Evolutionary conservation across 2,329 filamentous ascomycete genomes (phyloP).

Genomic region (Exophiala calicioides): DNA sequence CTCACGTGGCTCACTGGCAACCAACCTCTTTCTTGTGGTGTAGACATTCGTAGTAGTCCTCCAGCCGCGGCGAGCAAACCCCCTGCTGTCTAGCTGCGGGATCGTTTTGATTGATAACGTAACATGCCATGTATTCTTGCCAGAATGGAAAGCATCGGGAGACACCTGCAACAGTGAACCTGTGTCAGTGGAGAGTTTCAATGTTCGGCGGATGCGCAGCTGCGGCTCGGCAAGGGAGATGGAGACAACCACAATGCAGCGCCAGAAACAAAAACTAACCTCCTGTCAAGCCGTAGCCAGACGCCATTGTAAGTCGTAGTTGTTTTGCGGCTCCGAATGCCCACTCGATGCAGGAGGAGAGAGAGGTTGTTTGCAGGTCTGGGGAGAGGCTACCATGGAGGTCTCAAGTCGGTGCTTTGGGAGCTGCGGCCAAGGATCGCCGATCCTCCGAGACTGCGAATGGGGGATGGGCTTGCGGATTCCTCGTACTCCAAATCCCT

Average conservation of each 20-base stretch:
- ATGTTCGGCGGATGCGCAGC: not conserved
- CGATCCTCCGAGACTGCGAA: too few species aligned
- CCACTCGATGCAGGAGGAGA: conserved; percentile 21
- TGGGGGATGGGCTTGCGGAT: too few species aligned
- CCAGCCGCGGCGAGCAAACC: conserved; percentile 80
- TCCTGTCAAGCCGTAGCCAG: conserved; percentile 57
- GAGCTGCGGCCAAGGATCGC: conserved; percentile 13
- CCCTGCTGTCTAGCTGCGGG: conserved; percentile 79
- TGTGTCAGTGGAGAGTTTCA: conserved; percentile 13
- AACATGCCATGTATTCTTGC: conserved; percentile 98
- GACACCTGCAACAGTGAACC: conserved; percentile 51
- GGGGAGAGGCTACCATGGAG: conserved; percentile 3
- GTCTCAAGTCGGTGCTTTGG: conserved; percentile 5
- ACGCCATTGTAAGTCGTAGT: conserved; percentile 47
- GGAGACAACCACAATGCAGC: not conserved
- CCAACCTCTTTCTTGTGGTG: conserved; percentile 98
- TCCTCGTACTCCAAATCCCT: too few species aligned
- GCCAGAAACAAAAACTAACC: conserved; percentile 40
- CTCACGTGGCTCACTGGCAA: conserved; percentile 16
- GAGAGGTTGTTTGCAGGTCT: conserved; percentile 17
- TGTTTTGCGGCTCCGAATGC: conserved; percentile 1
- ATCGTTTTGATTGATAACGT: conserved; percentile 85
- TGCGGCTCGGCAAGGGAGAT: not conserved
- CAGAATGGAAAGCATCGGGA: conserved; percentile 97
- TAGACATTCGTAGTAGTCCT: conserved; percentile 98